Base-by-base conservation (phyloP, 331 rosid species). In the Dryas integrifolia region DNA sequence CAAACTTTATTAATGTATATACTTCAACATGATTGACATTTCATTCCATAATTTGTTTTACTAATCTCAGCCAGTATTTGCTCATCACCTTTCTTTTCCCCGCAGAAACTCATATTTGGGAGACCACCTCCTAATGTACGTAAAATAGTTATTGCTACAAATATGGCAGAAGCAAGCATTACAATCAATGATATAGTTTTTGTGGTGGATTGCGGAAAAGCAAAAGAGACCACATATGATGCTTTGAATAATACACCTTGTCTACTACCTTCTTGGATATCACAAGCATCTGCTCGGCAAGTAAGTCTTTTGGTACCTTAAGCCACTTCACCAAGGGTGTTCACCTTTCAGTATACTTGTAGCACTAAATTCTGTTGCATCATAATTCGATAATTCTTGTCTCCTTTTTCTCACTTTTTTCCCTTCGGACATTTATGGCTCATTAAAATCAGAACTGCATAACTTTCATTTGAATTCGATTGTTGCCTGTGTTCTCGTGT, bases 111-210 rank as follows among this genome's bases (percentile, higher is more conserved):
- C 83, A 93, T 93, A 83, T 93, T 93, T 85, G 98, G 87, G 75
- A 89, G 77, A 62, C 86, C 97, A 4, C 94, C 91, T 70, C 91
- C 92, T 67, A 93, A 90, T 80, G 88, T 90, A 38, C 92, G 97
- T 56, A 93, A 93, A 91, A 80, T 93, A 26, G 87, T 93, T 77
- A 94, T 93, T 70, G 97, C 98, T 40, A 93, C 98, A 63, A 93
- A 93, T 83, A 93, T 93, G 97, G 98, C 98, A 53, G 98, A 93
- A 88, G 98, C 98, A 67, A 89, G 98, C 82, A 93, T 93, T 81
- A 93, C 98, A 40, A 93, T 90, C 85, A 93, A 93, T 77, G 98
- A 93, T 53, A 40, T 93, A 44, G 94, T 93, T 70, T 93, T 90
- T 85, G 98, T 93, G 72, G 84, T 93, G 78, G 98, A 93, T 79